phyloP scores from a whole-genome alignment of 140 eudicot species.

The Bidens hawaiensis region DNA sequence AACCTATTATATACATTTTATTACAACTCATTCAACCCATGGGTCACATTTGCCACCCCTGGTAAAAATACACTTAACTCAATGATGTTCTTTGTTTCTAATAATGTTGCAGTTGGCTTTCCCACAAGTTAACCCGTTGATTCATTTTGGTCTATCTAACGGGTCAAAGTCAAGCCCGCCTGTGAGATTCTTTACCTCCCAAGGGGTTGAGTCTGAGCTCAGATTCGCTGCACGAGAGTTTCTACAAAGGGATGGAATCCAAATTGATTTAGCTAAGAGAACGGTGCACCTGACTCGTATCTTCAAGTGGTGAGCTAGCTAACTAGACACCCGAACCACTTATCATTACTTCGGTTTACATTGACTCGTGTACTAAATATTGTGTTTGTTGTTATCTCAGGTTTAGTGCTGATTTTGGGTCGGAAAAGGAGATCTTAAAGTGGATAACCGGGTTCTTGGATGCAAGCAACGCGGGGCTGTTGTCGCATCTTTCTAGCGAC shows the following conservation, averaged over 20 bases:
- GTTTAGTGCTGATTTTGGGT: conserved; percentile 85
- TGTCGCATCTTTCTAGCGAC: conserved; percentile 75
- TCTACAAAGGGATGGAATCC: conserved; percentile 64
- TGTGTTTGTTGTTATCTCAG: conserved; percentile 36
- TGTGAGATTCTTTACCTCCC: conserved; percentile 66
- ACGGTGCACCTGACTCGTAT: conserved; percentile 74
- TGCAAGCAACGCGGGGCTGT: conserved; percentile 79
- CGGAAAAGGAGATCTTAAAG: conserved; percentile 63
- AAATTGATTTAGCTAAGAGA: conserved; percentile 79
- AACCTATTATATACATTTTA: no score
- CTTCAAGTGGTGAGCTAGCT: conserved; percentile 62
- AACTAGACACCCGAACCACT: conserved; percentile 5
- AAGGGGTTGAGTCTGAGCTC: conserved; percentile 66
- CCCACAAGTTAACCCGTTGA: conserved; percentile 61
- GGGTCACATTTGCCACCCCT: no score
- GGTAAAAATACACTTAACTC: neutral
- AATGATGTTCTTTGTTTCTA: neutral
- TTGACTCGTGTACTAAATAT: neutral
- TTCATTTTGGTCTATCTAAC: conserved; percentile 79
- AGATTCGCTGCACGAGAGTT: conserved; percentile 74
- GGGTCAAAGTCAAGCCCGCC: conserved; percentile 83
- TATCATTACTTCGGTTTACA: neutral
- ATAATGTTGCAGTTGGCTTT: conserved; percentile 48
- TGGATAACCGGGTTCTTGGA: conserved; percentile 80
- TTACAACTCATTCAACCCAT: no score